Evolutionary conservation across 345 rosid genomes (phyloP).

Genomic region (Excoecaria cochinchinensis): DNA sequence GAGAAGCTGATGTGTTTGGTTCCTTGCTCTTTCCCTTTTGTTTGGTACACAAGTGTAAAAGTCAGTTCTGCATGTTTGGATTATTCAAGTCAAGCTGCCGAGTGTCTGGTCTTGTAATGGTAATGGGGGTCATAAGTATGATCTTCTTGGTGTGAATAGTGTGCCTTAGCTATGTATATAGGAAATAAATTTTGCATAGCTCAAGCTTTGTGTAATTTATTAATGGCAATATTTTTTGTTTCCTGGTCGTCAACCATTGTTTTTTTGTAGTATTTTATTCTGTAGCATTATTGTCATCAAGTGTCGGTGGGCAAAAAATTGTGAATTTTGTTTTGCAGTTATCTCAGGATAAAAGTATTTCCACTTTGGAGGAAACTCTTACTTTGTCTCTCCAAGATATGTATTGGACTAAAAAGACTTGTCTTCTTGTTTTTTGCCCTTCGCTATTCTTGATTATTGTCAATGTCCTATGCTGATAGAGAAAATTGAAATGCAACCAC

Average conservation of each 20-base stretch:
- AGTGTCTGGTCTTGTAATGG: background rate
- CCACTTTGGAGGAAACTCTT: background rate
- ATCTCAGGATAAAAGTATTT: background rate
- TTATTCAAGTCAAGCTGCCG: background rate
- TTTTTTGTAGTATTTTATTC: no score
- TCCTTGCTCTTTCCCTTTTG: background rate
- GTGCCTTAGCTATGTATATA: slow-evolving; percentile 3
- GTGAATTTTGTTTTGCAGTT: background rate
- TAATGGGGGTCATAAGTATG: slow-evolving; percentile 6
- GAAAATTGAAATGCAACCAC: no score
- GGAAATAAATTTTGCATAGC: background rate
- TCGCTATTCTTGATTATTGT: no score
- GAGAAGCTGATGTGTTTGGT: slow-evolving; percentile 8
- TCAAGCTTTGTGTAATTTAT: slow-evolving; percentile 4
- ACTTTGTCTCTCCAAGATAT: background rate
- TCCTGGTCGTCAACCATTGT: background rate
- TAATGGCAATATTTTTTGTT: background rate
- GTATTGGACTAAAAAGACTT: background rate
- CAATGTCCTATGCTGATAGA: no score
- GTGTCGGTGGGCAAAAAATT: slow-evolving; percentile 10
- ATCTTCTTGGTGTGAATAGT: slow-evolving; percentile 15
- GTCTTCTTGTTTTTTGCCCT: background rate
- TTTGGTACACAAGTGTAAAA: slow-evolving; percentile 5
- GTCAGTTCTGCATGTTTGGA: background rate
- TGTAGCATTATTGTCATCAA: background rate